These are phyloP conservation scores for Periconia sp. DNA, from an alignment of 2,329 filamentous ascomycete species.

Conservation along the genomic window DNA sequence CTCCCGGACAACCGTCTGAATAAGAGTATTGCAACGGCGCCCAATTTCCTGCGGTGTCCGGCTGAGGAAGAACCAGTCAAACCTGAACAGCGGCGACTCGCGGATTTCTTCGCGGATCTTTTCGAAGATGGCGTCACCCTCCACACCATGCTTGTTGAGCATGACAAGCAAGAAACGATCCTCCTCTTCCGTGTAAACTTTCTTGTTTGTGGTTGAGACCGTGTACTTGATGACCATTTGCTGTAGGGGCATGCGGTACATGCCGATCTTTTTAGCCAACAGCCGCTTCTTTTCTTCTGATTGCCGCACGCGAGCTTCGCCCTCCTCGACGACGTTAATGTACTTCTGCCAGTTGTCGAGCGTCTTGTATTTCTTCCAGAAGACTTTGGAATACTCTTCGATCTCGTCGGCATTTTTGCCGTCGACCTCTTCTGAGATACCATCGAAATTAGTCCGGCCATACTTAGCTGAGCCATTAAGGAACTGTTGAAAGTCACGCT, in stretches of 20 bases:
- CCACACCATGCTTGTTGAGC: conserved; percentile 89
- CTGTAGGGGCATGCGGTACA: conserved; percentile 96
- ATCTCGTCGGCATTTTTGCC: conserved; percentile 87
- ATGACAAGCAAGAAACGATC: conserved; percentile 94
- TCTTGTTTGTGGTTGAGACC: conserved; percentile 98
- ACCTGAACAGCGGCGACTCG: conserved; percentile 91
- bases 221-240: conserved; percentile 99
- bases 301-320: conserved; percentile 87
- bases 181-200: conserved; percentile 98
- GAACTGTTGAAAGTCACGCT: conserved; percentile 97
- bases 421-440: conserved; percentile 88
- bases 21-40: conserved; percentile 88
- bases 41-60: conserved; percentile 92
- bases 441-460: conserved; percentile 82
- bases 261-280: conserved; percentile 91
- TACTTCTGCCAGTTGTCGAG: conserved; percentile 90
- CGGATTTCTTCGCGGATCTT: conserved; percentile 97
- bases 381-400: conserved; percentile 89
- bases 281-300: conserved; percentile 93
- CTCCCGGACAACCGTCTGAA: conserved; percentile 93
- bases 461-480: conserved; percentile 94
- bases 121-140: conserved; percentile 89
- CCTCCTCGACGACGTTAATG: conserved; percentile 86
- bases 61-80: conserved; percentile 99
- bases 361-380: conserved; percentile 94